Evolutionary conservation across 2,329 filamentous ascomycete species (phyloP), one percentile per base, ranked within the genome.

Genomic region (Sporothrix variecibatus): DNA sequence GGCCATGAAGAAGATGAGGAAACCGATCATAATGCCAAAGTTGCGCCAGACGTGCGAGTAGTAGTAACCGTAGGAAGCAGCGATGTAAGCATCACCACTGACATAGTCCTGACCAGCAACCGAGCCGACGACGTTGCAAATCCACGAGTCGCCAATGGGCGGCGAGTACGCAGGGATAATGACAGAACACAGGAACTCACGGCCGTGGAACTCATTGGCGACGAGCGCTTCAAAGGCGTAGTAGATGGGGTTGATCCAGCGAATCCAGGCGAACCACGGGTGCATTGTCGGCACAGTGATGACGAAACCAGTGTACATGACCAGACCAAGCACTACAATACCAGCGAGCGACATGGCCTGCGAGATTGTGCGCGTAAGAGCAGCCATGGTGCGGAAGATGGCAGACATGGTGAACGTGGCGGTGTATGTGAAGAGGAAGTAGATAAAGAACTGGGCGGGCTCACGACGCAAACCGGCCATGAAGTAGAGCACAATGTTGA

Each of bases 401-500:
- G 94, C 94, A 51, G 92, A 94, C 93, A 96, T 96, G 75, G 89
- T 87, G 78, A 97, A 78, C 0, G 93, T 93, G 1, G 90, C 90
- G 75, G 87, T 81, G 83, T 95, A 94, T 1, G 90, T 91, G 79
- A 95, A 88, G 70, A 97, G 85, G 74, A 94, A 82, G 87, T 94
- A 97, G 83, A 94, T 92, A 86, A 97, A 97, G 85, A 96, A 97
- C 0, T 90, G 84, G 1, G 91, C 92, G 0, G 93, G 85, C 76
- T 91, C 90, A 72, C 93, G 87, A 73, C 92, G 89, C 40, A 98
- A 85, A 76, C 94, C 92, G 0, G 93, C 92, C 89, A 97, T 91
- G 82, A 97, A 97, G 84, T 97, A 97, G 2, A 97, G 83, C 0
- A 89, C 87, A 28, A 95, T 73, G 80, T 97, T 97, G 86, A 97